phyloP scores from a whole-genome alignment of 352 stramenopile species.

The Aphanomyces astaci region DNA sequence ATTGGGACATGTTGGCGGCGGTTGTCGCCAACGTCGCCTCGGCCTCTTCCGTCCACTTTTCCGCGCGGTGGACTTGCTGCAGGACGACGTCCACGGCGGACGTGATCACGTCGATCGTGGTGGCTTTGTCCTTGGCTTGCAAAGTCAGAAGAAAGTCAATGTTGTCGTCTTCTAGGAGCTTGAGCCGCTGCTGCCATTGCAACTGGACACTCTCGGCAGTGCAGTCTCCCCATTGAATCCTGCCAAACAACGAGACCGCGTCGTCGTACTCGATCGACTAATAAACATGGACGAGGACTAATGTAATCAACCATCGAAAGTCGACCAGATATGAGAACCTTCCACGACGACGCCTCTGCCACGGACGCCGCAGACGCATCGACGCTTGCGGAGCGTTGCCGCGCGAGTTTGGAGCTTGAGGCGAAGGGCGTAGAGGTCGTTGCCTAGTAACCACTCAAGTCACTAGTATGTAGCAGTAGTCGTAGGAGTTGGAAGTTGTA shows the following conservation, averaged over 20 bases:
- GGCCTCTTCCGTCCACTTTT: constrained; percentile 57
- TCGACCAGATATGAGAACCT: too few relatives aligned
- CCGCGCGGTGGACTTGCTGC: constrained; percentile 33
- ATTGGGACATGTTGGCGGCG: constrained; percentile 63
- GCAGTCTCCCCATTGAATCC: constrained; percentile 52
- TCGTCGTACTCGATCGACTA: constrained; percentile 54
- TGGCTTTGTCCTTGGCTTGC: constrained; percentile 34
- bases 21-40: constrained; percentile 49
- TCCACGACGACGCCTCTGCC: constrained; percentile 16
- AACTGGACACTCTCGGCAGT: constrained; percentile 45
- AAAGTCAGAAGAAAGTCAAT: constrained; percentile 65
- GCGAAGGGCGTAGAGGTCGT: neutral
- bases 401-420: constrained; percentile 8
- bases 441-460: constrained; percentile 8
- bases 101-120: constrained; percentile 57
- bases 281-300: constrained; percentile 24
- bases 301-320: too few relatives aligned
- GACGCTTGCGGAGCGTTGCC: neutral
- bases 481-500: constrained; percentile 20
- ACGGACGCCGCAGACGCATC: neutral
- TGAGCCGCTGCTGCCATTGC: constrained; percentile 46
- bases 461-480: too few relatives aligned
- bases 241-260: constrained; percentile 37
- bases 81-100: constrained; percentile 46
- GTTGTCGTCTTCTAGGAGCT: constrained; percentile 59